phyloP scores from a whole-genome alignment of 306 rosid genomes.

The Pterocarpus macrocarpus region DNA sequence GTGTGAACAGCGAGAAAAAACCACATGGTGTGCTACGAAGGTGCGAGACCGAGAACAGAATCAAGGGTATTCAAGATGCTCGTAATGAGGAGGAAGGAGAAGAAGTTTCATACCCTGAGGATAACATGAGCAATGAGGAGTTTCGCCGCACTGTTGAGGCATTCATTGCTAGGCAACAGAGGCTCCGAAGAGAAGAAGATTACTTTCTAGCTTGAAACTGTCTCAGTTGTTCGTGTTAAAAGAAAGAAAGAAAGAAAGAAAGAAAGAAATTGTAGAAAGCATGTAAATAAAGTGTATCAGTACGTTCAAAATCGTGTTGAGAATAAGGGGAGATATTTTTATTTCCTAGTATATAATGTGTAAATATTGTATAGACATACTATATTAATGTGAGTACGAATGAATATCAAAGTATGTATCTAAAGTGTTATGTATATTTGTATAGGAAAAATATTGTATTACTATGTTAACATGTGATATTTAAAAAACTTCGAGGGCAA shows the following conservation, averaged over 20 bases:
- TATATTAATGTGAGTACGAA: neutral
- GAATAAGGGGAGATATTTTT: neutral
- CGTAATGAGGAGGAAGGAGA: slow-evolving; percentile 3
- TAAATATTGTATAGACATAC: no score
- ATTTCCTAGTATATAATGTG: no score
- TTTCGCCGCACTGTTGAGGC: slow-evolving; percentile 80
- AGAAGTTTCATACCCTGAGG: slow-evolving; percentile 56
- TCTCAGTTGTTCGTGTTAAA: neutral
- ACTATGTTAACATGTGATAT: no score
- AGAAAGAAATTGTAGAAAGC: neutral
- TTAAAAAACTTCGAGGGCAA: neutral
- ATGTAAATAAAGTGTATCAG: neutral
- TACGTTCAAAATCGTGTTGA: neutral
- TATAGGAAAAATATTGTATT: no score
- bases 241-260: neutral
- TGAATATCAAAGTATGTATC: neutral
- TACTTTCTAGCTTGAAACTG: slow-evolving; percentile 5
- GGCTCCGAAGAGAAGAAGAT: slow-evolving; percentile 64
- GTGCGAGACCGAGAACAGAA: slow-evolving; percentile 65
- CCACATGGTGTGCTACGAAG: slow-evolving; percentile 46
- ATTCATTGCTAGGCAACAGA: slow-evolving; percentile 86
- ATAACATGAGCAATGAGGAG: slow-evolving; percentile 79
- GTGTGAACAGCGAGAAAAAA: slow-evolving; percentile 39
- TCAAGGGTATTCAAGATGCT: slow-evolving; percentile 27
- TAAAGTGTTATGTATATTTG: no score